Percentiles rank a stretch among this genome's conserved stretches.
Evolutionary conservation across 2,329 filamentous ascomycete genomes (phyloP).

Genomic region (Colletotrichum sp.): DNA sequence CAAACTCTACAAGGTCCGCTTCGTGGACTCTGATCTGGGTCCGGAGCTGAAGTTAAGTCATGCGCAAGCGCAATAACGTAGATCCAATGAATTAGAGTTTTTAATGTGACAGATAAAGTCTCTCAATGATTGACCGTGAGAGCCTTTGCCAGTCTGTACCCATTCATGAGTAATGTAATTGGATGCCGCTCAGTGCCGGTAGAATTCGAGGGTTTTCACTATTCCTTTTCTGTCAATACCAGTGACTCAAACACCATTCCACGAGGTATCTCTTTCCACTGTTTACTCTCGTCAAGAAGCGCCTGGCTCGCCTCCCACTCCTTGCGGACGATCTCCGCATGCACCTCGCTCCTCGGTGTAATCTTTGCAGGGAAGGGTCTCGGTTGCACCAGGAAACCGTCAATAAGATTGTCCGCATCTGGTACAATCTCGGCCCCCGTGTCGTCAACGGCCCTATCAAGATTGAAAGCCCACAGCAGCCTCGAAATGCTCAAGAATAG

Average conservation of each 20-base stretch:
- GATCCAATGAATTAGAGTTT: not conserved
- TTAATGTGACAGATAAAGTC: not conserved
- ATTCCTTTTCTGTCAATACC: not conserved
- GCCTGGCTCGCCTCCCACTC: not conserved
- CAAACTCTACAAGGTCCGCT: not conserved
- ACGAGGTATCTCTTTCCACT: conserved; percentile 2
- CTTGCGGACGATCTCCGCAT: not conserved
- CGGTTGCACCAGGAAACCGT: not conserved
- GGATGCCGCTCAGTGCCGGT: not conserved
- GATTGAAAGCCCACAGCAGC: conserved; percentile 59
- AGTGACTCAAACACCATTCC: not conserved
- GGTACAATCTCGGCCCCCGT: conserved; percentile 31
- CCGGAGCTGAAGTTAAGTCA: not conserved
- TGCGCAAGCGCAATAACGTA: not conserved
- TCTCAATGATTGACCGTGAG: not conserved
- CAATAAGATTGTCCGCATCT: conserved; percentile 30
- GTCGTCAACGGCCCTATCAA: conserved; percentile 26
- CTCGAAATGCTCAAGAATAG: conserved; percentile 51
- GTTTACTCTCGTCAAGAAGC: not conserved
- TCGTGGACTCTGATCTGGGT: not conserved
- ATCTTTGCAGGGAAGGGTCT: conserved; percentile 10
- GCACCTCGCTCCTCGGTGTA: not conserved
- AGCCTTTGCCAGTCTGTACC: not conserved
- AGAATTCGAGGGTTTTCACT: not conserved
- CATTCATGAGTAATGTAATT: not conserved